Evolutionary conservation across 495 filamentous ascomycete species (phyloP), one percentile per base, ranked within the genome.

Genomic region (Penicillium subrubescens): DNA sequence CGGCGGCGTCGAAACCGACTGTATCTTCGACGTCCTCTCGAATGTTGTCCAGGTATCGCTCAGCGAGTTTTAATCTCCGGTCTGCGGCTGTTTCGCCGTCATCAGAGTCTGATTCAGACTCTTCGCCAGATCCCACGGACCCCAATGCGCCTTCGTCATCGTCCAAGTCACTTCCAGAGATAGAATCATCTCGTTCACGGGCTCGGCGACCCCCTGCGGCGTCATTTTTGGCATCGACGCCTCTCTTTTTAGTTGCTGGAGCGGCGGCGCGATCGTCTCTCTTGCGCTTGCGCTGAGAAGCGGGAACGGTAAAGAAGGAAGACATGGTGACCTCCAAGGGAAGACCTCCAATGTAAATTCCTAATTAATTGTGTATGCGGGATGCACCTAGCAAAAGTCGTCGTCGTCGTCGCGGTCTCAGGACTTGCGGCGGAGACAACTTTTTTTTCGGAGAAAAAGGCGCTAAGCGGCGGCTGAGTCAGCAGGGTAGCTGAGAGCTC

Each of bases 1-100:
- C 89, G 63, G 88, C 93, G 4, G 95, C 95, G 79, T 99, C 92
- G 69, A 97, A 98, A 6, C 92, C 95, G 56, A 81, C 84, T 71
- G 90, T 88, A 57, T 90, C 53, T 33, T 56, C 87, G 29, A 96
- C 90, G 72, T 97, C 93, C 56, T 90, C 84, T 55, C 88, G 84
- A 57, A 97, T 88, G 72, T 96, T 97, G 19, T 96, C 90, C 51
- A 99, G 82, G 75, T 98, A 98, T 66, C 91, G 89, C 79, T 97
- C 92, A 10, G 95, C 95, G 39, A 99, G 86, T 69, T 94, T 88
- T 68, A 97, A 75, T 61, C 95, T 86, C 75, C 91, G 88, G 70
- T 97, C 92, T 61, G 91, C 92, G 3, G 89, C 92, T 14, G 95
- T 98, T 77, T 97, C 96, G 67, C 86, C 83, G 21, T 87, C 87